Conservation (phyloP, 768 basidiomycete genomes). For the Hygrophorus pudorinus region DNA sequence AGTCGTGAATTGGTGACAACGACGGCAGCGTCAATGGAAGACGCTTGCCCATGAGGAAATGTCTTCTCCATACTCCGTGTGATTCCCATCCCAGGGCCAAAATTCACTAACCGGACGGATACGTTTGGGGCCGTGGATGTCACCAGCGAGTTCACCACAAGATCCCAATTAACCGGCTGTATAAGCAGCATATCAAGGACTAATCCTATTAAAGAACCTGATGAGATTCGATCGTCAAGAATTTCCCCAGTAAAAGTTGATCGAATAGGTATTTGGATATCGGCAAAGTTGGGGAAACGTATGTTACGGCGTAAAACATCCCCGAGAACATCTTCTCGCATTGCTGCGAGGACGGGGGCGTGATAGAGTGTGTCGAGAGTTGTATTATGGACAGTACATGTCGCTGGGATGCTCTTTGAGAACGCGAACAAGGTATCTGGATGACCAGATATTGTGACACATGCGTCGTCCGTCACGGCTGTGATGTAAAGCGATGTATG, state of each 20-base stretch:
- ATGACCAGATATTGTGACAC: constrained; percentile 48
- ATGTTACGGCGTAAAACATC: constrained; percentile 38
- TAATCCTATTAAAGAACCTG: constrained; percentile 26
- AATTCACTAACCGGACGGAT: constrained; percentile 31
- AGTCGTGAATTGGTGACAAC: constrained; percentile 2
- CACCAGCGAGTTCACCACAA: constrained; percentile 23
- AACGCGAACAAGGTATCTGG: constrained; percentile 41
- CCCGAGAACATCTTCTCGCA: constrained; percentile 28
- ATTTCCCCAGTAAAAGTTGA: constrained; percentile 34
- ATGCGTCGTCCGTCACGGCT: constrained; percentile 35
- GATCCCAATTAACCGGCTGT: constrained; percentile 45
- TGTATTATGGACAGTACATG: constrained; percentile 30
- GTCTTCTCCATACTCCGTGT: constrained; percentile 28
- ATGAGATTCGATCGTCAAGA: constrained; percentile 15
- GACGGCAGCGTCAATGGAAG: constrained; percentile 15
- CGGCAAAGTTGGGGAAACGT: constrained; percentile 35
- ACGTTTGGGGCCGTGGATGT: constrained; percentile 13
- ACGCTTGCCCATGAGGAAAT: constrained; percentile 14
- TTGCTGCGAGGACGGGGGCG: constrained; percentile 20
- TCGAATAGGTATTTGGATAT: constrained; percentile 39
- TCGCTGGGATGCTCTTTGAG: constrained; percentile 23
- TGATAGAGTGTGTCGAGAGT: constrained; percentile 47
- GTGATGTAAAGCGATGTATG: constrained; percentile 33
- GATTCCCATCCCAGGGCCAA: constrained; percentile 37
- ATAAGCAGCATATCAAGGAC: constrained; percentile 41